Evolutionary conservation across 441 rosid species (phyloP).

Genomic region (Flueggea neowawraea): DNA sequence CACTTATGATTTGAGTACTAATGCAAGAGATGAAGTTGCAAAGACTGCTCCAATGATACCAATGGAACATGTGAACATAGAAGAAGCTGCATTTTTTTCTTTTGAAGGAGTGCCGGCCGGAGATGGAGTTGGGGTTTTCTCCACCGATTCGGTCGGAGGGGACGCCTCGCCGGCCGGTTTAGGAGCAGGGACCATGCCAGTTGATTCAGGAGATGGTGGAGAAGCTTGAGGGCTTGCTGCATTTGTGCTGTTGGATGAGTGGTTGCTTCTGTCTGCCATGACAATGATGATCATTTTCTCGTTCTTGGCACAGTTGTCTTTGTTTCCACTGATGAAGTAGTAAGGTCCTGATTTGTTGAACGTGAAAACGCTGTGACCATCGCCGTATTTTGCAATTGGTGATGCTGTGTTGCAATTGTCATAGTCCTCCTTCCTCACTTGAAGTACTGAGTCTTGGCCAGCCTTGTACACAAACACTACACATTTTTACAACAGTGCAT

Average conservation of each 20-base stretch:
- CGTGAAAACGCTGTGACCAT: slow-evolving; percentile 62
- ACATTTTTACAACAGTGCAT: neutral
- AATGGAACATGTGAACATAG: slow-evolving; percentile 18
- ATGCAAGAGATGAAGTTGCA: slow-evolving; percentile 39
- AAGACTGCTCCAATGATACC: slow-evolving; percentile 39
- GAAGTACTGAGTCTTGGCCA: slow-evolving; percentile 67
- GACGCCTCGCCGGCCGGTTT: slow-evolving; percentile 42
- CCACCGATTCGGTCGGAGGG: slow-evolving; percentile 42
- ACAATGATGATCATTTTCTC: slow-evolving; percentile 62
- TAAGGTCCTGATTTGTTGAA: slow-evolving; percentile 55
- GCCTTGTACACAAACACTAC: slow-evolving; percentile 66
- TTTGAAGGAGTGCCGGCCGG: slow-evolving; percentile 16
- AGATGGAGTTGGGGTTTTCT: slow-evolving; percentile 46
- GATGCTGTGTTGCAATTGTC: slow-evolving; percentile 49
- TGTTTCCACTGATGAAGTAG: slow-evolving; percentile 83
- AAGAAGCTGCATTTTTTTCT: slow-evolving; percentile 35
- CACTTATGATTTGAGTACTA: slow-evolving; percentile 24
- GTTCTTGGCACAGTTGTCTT: slow-evolving; percentile 58
- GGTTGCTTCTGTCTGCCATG: slow-evolving; percentile 64
- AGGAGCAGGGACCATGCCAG: slow-evolving; percentile 35
- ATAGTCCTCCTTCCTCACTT: slow-evolving; percentile 57
- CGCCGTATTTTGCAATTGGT: slow-evolving; percentile 36
- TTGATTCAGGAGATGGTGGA: slow-evolving; percentile 27
- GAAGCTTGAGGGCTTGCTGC: slow-evolving; percentile 20
- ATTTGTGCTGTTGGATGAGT: slow-evolving; percentile 12